phyloP scores from a whole-genome alignment of 2,329 filamentous ascomycete species.

The Colletotrichum siamense region DNA sequence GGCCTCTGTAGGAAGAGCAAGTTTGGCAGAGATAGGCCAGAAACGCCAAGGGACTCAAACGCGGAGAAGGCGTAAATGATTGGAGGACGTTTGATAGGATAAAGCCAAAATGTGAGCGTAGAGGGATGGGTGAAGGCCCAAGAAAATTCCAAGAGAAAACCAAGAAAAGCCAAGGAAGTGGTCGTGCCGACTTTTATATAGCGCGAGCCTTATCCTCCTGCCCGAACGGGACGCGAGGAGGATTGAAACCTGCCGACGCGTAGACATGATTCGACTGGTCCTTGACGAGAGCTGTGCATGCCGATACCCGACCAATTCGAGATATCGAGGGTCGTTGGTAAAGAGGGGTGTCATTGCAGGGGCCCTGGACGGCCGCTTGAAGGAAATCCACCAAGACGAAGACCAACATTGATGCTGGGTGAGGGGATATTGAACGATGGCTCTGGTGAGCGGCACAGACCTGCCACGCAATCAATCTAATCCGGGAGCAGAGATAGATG shows the following conservation, averaged over 20 bases:
- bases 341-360: not conserved
- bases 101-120: not conserved
- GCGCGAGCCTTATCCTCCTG: slow-evolving; percentile 11
- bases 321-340: not conserved
- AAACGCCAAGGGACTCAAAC: not conserved
- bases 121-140: not conserved
- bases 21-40: slow-evolving; percentile 4
- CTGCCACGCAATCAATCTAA: not conserved
- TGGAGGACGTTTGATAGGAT: not conserved
- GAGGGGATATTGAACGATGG: not conserved
- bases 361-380: slow-evolving; percentile 4
- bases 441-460: not conserved
- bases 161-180: slow-evolving; percentile 20
- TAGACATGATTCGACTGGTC: slow-evolving; percentile 6
- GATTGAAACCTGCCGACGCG: not conserved
- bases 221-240: slow-evolving; percentile 1
- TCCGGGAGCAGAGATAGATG: not conserved
- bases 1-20: not conserved
- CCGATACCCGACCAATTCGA: not conserved
- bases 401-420: not conserved
- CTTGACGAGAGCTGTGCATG: slow-evolving; percentile 1
- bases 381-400: not conserved
- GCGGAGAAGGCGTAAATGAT: not conserved
- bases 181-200: slow-evolving; percentile 11
- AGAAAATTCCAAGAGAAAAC: slow-evolving; percentile 15